Conservation (phyloP, 345 rosid species). For the Citrus cavaleriei region DNA sequence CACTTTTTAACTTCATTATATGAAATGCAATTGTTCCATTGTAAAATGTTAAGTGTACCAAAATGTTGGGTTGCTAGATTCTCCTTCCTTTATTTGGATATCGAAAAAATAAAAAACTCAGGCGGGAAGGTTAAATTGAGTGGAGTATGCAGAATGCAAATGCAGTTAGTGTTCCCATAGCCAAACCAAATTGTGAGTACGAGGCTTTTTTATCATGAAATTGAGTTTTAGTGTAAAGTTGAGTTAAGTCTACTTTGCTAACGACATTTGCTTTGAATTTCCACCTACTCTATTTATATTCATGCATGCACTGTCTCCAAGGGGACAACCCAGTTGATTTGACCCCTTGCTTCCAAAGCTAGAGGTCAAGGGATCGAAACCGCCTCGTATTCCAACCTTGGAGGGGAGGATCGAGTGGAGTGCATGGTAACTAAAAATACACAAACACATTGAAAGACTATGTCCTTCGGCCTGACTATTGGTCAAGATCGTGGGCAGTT, state of each 20-base stretch:
- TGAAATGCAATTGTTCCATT: not conserved
- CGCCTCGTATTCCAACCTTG: too few relatives aligned
- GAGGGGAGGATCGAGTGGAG: not conserved
- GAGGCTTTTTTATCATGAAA: not conserved
- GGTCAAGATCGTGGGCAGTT: not conserved
- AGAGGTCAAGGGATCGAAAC: too few relatives aligned
- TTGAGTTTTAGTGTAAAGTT: too few relatives aligned
- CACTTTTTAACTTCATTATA: not conserved
- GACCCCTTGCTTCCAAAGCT: too few relatives aligned
- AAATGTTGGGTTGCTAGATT: not conserved
- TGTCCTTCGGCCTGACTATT: not conserved
- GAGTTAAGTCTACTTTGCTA: not conserved
- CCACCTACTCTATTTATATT: not conserved
- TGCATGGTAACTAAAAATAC: not conserved
- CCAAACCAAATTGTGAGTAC: not conserved
- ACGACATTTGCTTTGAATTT: not conserved
- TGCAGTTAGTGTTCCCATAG: not conserved
- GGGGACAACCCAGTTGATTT: too few relatives aligned
- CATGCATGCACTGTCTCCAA: not conserved
- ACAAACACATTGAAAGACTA: not conserved
- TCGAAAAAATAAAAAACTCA: not conserved
- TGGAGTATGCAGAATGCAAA: not conserved
- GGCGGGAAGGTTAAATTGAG: not conserved
- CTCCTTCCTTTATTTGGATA: not conserved
- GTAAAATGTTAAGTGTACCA: not conserved